phyloP scores from a whole-genome alignment of 2,329 filamentous ascomycete species.

The Alternaria viburni region DNA sequence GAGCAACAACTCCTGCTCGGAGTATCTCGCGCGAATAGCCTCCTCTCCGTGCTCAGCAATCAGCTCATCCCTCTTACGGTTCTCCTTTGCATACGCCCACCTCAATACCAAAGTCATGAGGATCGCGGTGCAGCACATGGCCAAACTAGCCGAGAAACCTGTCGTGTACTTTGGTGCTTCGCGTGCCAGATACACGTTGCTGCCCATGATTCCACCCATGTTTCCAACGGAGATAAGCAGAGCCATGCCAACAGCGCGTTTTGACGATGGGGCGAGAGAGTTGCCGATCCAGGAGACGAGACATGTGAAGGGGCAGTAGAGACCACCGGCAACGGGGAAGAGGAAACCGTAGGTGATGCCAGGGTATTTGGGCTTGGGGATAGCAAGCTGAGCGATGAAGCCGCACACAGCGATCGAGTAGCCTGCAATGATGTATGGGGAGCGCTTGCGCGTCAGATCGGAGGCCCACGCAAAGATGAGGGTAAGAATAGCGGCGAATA shows the following conservation, averaged over 20 bases:
- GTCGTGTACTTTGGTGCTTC: constrained; percentile 59
- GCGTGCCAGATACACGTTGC: constrained; percentile 57
- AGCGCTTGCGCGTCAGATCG: constrained; percentile 60
- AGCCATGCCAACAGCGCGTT: constrained; percentile 56
- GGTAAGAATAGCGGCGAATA: constrained; percentile 51
- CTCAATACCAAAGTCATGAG: constrained; percentile 49
- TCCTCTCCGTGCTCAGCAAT: constrained; percentile 39
- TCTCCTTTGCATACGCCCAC: constrained; percentile 52
- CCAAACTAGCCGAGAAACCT: constrained; percentile 58
- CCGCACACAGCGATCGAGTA: constrained; percentile 59
- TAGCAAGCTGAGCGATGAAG: constrained; percentile 61
- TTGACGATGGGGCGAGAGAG: constrained; percentile 42
- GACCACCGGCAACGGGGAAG: constrained; percentile 44
- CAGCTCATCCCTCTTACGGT: constrained; percentile 32
- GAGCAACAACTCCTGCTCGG: constrained; percentile 49
- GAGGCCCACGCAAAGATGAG: constrained; percentile 55
- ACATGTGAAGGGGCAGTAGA: constrained; percentile 47
- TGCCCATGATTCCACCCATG: constrained; percentile 49
- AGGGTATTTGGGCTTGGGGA: constrained; percentile 50
- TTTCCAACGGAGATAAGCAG: constrained; percentile 59
- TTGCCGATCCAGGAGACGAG: constrained; percentile 47
- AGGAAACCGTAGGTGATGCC: constrained; percentile 55
- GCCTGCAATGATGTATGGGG: constrained; percentile 60
- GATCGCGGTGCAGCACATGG: constrained; percentile 55
- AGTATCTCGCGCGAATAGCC: constrained; percentile 46